These are phyloP conservation scores for Candida boleticola DNA, from an alignment of 805 yeast genomes.

Conservation along the genomic window DNA sequence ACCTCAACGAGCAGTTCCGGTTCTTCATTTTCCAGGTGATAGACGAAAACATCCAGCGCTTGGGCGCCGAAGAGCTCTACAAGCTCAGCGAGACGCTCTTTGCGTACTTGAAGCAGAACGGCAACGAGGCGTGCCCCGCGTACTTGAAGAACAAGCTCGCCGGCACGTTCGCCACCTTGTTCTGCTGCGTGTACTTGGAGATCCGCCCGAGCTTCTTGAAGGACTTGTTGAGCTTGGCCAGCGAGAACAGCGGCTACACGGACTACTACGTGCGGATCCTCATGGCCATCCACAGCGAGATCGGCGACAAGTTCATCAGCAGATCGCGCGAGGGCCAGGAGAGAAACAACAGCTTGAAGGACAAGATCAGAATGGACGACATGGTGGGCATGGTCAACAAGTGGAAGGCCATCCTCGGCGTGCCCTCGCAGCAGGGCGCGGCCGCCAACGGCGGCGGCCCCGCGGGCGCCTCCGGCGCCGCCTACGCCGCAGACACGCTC, in stretches of 20 bases:
- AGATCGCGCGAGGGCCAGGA: slow-evolving; percentile 62
- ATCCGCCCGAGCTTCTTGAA: slow-evolving; percentile 32
- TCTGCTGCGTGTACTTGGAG: slow-evolving; percentile 33
- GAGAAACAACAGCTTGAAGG: slow-evolving; percentile 74
- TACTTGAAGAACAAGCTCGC: slow-evolving; percentile 38
- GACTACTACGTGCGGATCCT: slow-evolving; percentile 78
- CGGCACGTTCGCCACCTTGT: slow-evolving; percentile 31
- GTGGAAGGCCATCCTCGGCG: slow-evolving; percentile 69
- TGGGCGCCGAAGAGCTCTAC: slow-evolving; percentile 44
- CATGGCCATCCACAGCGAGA: slow-evolving; percentile 78
- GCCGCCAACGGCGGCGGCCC: slow-evolving; percentile 12
- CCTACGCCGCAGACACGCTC: slow-evolving; percentile 37
- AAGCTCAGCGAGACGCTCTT: slow-evolving; percentile 49
- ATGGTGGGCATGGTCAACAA: slow-evolving; percentile 60
- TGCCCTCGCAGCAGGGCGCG: slow-evolving; percentile 18
- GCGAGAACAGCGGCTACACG: slow-evolving; percentile 25
- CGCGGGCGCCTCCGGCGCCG: slow-evolving; percentile 20
- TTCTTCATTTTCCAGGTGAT: slow-evolving; percentile 72
- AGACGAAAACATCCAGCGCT: slow-evolving; percentile 49
- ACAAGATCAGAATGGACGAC: slow-evolving; percentile 74
- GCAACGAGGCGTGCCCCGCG: slow-evolving; percentile 10
- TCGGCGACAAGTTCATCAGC: slow-evolving; percentile 85
- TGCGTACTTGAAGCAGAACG: slow-evolving; percentile 33
- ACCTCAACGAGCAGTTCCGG: slow-evolving; percentile 52
- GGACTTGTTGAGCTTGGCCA: slow-evolving; percentile 23